Percentiles rank a stretch among this genome's conserved stretches.
Conservation (phyloP, 1,284 basidiomycete species). For the Fomitiporia mediterranea region DNA sequence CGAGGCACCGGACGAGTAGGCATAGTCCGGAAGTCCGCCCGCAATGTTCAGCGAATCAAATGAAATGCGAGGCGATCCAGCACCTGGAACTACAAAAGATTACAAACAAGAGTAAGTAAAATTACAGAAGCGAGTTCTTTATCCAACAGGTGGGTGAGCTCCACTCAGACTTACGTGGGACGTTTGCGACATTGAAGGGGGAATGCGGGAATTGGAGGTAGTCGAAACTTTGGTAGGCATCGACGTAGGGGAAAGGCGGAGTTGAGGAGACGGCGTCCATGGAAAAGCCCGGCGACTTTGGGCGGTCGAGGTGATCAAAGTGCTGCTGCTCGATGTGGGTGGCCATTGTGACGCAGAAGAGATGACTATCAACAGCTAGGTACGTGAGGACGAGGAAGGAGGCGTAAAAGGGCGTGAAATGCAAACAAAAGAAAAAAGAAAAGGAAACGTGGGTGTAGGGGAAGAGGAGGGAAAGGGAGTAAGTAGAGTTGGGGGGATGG, state of each 20-base stretch:
- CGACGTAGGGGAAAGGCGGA: conserved; percentile 19
- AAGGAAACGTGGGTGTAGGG: conserved; percentile 25
- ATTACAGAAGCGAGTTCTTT: conserved; percentile 12
- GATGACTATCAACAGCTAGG: conserved; percentile 31
- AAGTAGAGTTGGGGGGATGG: conserved; percentile 13
- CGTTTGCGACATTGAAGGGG: conserved; percentile 30
- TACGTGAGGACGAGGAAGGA: conserved; percentile 53
- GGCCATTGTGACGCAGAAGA: conserved; percentile 34
- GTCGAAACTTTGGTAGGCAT: conserved; percentile 19
- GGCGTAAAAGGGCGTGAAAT: conserved; percentile 31
- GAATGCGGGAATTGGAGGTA: conserved; percentile 21
- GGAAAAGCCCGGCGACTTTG: conserved; percentile 38
- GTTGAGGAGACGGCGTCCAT: conserved; percentile 22
- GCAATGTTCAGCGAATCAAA: conserved; percentile 58
- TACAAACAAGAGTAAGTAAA: not conserved
- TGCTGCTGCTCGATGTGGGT: conserved; percentile 18
- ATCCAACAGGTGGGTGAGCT: not conserved
- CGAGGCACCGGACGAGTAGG: conserved; percentile 49
- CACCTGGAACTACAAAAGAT: conserved; percentile 37
- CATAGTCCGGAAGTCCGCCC: conserved; percentile 50
- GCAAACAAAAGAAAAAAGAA: conserved; percentile 15
- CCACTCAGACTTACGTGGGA: conserved; percentile 37
- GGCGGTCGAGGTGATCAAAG: conserved; percentile 21
- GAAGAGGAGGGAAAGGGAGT: conserved; percentile 29
- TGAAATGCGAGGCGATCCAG: conserved; percentile 53